Base-by-base conservation (phyloP, 331 rosid genomes). In the Saraca asoca region DNA sequence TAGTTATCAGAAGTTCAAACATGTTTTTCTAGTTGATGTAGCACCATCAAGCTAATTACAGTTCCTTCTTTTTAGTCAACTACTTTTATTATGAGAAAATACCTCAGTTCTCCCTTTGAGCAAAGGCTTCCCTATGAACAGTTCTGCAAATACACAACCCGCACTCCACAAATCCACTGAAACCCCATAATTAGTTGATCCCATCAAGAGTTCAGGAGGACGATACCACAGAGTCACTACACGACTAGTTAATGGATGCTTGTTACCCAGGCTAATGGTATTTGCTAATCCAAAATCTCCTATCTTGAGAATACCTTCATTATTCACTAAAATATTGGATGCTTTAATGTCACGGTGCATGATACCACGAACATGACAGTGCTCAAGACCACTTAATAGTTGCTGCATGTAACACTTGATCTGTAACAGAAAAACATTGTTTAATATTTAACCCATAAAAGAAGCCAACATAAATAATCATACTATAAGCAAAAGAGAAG, bases 91-190 rank as follows among this genome's bases (percentile, higher is more conserved):
- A 35, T 19, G 50, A 58, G 24, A 4, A n/a, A 53, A 82, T 74
- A 87, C 98, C 99, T 94, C 99, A 18, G 96, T 94, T 88, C 97
- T 88, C 63, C 99, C 99, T 75, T 90, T 94, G 43, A 94, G 96
- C 52, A 94, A 34, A 31, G 99, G 96, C 78, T 88, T 90, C 34
- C 92, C 85, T 6, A 85, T 35, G 54, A 75, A 85, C 45, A 94
- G 88, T 74, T 94, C 99, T 12, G 96, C 97, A 79, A 94, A 86
- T 29, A 94, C 97, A 57, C 97, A 94, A 15, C 99, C 99, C 19
- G 86, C 90, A 73, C 99, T 94, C 99, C 99, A 90, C 9, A 94
- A 85, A 70, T 94, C 99, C 66, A 94, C 95, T 0, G 95, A 83
- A n/a, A 94, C 89, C 54, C 88, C 92, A 38, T 94, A 94, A 56